Evolutionary conservation across 2,329 filamentous ascomycete genomes (phyloP).

Genomic region (Neofusicoccum laricinum): DNA sequence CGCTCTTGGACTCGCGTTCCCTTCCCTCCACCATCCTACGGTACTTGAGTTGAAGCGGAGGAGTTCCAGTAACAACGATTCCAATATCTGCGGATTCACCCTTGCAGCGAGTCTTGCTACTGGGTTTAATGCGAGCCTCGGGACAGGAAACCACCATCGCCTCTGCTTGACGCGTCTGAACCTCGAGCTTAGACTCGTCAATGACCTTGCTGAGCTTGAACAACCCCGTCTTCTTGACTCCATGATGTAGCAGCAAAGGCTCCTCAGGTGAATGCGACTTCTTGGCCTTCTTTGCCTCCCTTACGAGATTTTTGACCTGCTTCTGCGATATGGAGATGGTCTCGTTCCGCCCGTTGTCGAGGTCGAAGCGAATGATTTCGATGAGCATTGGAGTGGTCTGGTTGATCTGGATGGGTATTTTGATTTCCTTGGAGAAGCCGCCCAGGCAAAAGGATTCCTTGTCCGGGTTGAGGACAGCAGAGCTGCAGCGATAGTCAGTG

Average conservation of each 20-base stretch:
- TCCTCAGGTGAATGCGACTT: conserved; percentile 49
- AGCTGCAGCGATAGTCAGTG: conserved; percentile 47
- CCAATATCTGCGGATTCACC: conserved; percentile 84
- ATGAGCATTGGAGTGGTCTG: conserved; percentile 86
- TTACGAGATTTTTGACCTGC: conserved; percentile 73
- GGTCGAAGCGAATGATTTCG: conserved; percentile 81
- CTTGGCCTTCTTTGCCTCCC: conserved; percentile 61
- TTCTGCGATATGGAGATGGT: conserved; percentile 70
- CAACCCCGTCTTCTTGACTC: conserved; percentile 80
- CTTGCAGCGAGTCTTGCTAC: conserved; percentile 69
- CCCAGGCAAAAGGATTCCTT: conserved; percentile 79
- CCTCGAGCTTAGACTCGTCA: conserved; percentile 91
- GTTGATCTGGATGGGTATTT: conserved; percentile 87
- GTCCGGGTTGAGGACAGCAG: conserved; percentile 82
- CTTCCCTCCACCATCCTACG: conserved; percentile 82
- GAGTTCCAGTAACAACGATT: conserved; percentile 81
- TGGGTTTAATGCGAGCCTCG: conserved; percentile 67
- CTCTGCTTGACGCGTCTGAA: conserved; percentile 72
- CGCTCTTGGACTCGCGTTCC: conserved; percentile 75
- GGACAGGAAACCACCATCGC: conserved; percentile 86
- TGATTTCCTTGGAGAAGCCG: conserved; percentile 56
- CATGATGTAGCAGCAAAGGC: conserved; percentile 67
- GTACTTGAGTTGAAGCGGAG: conserved; percentile 89
- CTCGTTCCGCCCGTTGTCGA: conserved; percentile 77
- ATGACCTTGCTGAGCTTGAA: conserved; percentile 83